These are phyloP conservation scores for Pelargonium nanum DNA, from an alignment of 345 rosid species.

Conservation along the genomic window DNA sequence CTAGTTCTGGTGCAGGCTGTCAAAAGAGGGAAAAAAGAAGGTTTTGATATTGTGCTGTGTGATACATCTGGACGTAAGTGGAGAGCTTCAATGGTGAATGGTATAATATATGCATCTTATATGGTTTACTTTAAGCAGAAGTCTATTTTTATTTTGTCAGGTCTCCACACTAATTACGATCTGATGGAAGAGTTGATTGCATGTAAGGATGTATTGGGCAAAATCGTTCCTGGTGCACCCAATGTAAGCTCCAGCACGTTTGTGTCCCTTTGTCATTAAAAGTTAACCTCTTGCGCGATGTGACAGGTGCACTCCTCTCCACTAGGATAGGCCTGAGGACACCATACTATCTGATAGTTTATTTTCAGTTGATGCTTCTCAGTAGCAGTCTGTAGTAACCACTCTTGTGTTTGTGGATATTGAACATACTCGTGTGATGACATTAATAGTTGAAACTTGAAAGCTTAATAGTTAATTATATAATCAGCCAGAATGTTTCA, in stretches of 20 bases:
- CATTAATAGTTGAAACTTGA: slow-evolving; percentile 2
- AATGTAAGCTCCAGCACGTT: slow-evolving; percentile 43
- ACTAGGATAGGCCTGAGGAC: not conserved
- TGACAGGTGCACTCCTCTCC: not conserved
- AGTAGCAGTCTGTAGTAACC: not conserved
- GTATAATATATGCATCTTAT: slow-evolving; percentile 4
- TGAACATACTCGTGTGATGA: slow-evolving; percentile 1
- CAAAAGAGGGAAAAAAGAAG: slow-evolving; percentile 77
- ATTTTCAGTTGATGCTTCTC: not conserved
- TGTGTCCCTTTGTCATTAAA: not conserved
- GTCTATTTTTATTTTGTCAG: slow-evolving; percentile 27
- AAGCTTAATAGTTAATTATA: not conserved
- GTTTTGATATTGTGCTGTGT: slow-evolving; percentile 77
- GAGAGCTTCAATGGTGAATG: slow-evolving; percentile 5
- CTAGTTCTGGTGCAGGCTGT: slow-evolving; percentile 93
- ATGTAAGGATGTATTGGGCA: slow-evolving; percentile 76
- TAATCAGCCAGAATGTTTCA: not conserved
- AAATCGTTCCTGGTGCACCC: slow-evolving; percentile 74
- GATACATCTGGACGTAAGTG: slow-evolving; percentile 96
- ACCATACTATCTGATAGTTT: not conserved
- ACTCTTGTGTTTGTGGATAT: not conserved
- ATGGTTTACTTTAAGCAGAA: slow-evolving; percentile 10
- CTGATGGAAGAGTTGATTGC: slow-evolving; percentile 93
- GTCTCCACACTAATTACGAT: slow-evolving; percentile 90
- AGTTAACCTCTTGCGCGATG: slow-evolving; percentile 1